Percentiles rank a stretch among this genome's conserved stretches.
Evolutionary conservation across 2,329 filamentous ascomycete genomes (phyloP).

Genomic region (Calonectria honghensis): DNA sequence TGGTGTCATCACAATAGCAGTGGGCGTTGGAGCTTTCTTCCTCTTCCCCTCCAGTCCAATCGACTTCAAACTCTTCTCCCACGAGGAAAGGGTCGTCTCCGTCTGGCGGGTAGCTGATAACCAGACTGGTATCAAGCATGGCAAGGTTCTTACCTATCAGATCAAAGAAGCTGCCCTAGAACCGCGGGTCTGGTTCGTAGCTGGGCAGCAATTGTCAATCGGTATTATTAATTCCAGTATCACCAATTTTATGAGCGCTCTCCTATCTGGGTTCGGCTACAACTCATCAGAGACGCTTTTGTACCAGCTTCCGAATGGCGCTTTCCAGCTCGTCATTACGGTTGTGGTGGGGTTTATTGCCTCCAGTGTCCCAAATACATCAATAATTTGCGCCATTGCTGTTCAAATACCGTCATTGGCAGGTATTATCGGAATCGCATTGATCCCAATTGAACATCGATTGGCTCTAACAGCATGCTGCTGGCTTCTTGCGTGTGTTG

Average conservation of each 20-base stretch:
- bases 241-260: slow-evolving; percentile 39
- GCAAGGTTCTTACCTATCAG: slow-evolving; percentile 22
- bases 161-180: slow-evolving; percentile 35
- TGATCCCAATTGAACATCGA: slow-evolving; percentile 66
- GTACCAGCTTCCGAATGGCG: slow-evolving; percentile 32
- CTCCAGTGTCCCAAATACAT: slow-evolving; percentile 15
- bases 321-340: slow-evolving; percentile 27
- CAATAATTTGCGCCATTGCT: slow-evolving; percentile 11
- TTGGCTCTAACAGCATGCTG: slow-evolving; percentile 71
- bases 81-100: slow-evolving; percentile 30
- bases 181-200: slow-evolving; percentile 32
- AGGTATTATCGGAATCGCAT: slow-evolving; percentile 70
- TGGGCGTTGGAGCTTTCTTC: slow-evolving; percentile 13
- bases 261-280: slow-evolving; percentile 35
- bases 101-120: slow-evolving; percentile 34
- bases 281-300: slow-evolving; percentile 19
- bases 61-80: slow-evolving; percentile 27
- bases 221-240: slow-evolving; percentile 36
- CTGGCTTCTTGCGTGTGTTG: slow-evolving; percentile 71
- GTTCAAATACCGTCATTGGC: slow-evolving; percentile 58
- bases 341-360: not conserved
- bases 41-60: slow-evolving; percentile 29
- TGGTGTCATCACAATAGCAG: slow-evolving; percentile 19
- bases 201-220: slow-evolving; percentile 24
- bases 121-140: slow-evolving; percentile 34